phyloP scores from a whole-genome alignment of 192 early-diverging fungal genomes.

The Backusella mclennaniae region DNA sequence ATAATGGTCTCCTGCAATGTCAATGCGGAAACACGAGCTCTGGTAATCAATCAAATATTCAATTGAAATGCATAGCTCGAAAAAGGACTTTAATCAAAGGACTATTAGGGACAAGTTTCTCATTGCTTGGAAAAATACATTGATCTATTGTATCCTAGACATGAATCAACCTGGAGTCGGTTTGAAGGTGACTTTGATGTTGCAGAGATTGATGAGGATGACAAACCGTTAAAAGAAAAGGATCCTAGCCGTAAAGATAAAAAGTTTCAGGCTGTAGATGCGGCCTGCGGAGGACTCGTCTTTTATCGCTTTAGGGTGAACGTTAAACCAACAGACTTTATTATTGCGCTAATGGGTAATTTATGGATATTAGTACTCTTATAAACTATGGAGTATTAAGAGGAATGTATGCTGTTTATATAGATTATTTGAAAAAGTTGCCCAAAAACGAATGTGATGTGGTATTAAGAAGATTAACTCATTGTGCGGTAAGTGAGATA shows the following conservation, averaged over 20 bases:
- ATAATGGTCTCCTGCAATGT: constrained; percentile 33
- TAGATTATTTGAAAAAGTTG: constrained; percentile 24
- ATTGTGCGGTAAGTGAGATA: constrained; percentile 24
- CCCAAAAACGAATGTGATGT: constrained; percentile 15
- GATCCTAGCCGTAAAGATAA: constrained; percentile 21
- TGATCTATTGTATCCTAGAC: constrained; percentile 17
- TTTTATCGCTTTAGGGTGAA: constrained; percentile 49
- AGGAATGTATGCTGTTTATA: too few species aligned
- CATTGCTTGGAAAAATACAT: constrained; percentile 27
- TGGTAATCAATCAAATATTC: constrained; percentile 16
- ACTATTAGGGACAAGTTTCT: constrained; percentile 27
- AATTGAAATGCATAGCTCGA: background rate
- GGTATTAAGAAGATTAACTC: constrained; percentile 8
- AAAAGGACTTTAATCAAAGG: background rate
- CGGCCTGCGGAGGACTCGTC: constrained; percentile 46
- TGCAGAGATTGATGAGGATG: constrained; percentile 16
- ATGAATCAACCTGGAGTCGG: constrained; percentile 29
- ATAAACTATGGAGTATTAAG: too few species aligned
- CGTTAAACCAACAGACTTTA: constrained; percentile 39
- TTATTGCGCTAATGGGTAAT: constrained; percentile 41
- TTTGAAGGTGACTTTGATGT: constrained; percentile 30
- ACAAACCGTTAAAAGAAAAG: background rate
- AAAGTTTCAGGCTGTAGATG: constrained; percentile 46
- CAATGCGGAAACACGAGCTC: constrained; percentile 31
- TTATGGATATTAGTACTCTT: too few species aligned